Percentiles rank a stretch among this genome's conserved stretches.
These are phyloP conservation scores for Hibiscus syriacus DNA, from an alignment of 345 rosid species.

Conservation along the genomic window DNA sequence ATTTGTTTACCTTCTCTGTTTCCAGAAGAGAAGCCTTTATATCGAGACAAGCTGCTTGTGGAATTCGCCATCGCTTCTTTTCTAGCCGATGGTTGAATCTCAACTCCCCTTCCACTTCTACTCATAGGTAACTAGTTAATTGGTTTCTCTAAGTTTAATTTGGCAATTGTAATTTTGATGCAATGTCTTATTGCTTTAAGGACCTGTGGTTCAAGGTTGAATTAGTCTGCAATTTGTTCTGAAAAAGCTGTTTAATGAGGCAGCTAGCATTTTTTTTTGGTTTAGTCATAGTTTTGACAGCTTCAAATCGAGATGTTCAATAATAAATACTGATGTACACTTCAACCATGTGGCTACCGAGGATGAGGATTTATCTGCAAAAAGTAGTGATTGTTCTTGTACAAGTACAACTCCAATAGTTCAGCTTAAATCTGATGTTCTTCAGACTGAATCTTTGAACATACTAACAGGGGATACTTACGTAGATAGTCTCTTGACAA, in stretches of 20 bases:
- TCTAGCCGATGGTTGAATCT: conserved; percentile 40
- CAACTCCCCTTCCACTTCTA: conserved; percentile 8
- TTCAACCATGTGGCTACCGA: conserved; percentile 37
- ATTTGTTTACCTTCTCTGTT: conserved; percentile 21
- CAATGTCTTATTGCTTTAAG: not conserved
- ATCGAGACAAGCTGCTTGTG: conserved; percentile 30
- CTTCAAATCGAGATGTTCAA: conserved; percentile 51
- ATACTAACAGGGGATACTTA: conserved; percentile 53
- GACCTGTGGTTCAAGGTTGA: not conserved
- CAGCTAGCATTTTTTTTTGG: not conserved
- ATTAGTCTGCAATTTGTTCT: not conserved
- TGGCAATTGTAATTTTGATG: not conserved
- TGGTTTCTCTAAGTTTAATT: not conserved
- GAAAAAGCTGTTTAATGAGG: not conserved
- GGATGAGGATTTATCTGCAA: conserved; percentile 39
- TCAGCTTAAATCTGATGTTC: conserved; percentile 57
- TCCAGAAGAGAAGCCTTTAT: conserved; percentile 3
- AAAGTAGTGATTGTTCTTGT: conserved; percentile 29
- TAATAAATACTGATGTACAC: conserved; percentile 48
- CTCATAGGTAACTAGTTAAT: not conserved
- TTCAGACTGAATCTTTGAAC: conserved; percentile 51
- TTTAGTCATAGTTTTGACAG: conserved; percentile 34
- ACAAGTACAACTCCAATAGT: conserved; percentile 48
- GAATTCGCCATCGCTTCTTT: conserved; percentile 54
- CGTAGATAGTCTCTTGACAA: conserved; percentile 62